Base-by-base conservation (phyloP, 2,329 filamentous ascomycete genomes). In the Colletotrichum acutatum region DNA sequence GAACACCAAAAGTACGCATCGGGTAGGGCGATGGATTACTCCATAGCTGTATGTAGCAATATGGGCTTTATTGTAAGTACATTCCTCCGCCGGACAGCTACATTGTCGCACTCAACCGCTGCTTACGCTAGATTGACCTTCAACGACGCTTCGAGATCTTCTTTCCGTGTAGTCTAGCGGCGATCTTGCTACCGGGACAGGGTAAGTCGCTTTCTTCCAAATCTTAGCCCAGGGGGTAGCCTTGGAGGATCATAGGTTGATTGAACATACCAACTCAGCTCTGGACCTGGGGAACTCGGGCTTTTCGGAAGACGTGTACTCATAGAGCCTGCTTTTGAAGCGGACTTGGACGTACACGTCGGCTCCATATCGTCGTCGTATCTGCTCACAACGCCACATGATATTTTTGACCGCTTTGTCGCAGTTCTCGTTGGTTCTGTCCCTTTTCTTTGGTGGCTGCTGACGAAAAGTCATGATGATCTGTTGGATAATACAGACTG, bases 351-450 rank as follows among this genome's bases (percentile, higher is more conserved):
- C 16, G n/a, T 66, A 66, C 2, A 66, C 22, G 14, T 58, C 24
- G 5, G 63, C 53, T 24, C 22, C 4, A 4, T 58, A 66, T 11
- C 4, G 8, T n/a, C 8, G 8, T 57, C 16, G 12, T 49, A 66
- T 49, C 34, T 66, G 4, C 53, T 58, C 1, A 66, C 24, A 66
- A 57, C 22, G 22, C 53, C 8, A 66, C 3, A 58, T 46, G 1
- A 66, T 32, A 22, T 58, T 66, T 58, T 66, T 66, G 0, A 46
- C 52, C 4, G 16, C 32, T 46, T 66, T 57, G 1, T 57, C 1
- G 16, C 8, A 66, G 32, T 58, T 66, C n/a, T 66, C 5, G 9
- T 66, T 66, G 12, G 62, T 65, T 32, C 62, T 65, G 32, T 65
- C 49, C 26, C 62, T 11, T 62, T 62, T 62, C 62, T 65, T 65